Percentiles rank a stretch among this genome's conserved stretches.
Conservation (phyloP, 805 yeast species). For the Zygosaccharomyces kombuchaensis region DNA sequence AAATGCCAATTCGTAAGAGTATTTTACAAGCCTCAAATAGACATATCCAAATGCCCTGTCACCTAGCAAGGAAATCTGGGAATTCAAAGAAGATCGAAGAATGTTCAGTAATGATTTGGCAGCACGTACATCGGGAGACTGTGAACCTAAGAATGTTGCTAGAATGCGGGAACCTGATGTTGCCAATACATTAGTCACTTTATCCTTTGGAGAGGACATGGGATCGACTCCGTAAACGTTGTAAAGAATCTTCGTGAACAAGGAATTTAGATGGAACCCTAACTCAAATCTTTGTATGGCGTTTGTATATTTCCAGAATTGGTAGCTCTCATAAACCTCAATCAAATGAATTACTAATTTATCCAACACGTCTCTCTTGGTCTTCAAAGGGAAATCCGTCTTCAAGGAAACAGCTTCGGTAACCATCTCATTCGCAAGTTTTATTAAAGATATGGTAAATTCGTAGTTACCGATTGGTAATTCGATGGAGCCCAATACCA, state of each 20-base stretch:
- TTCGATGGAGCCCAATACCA: constrained; percentile 68
- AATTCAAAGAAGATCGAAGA: constrained; percentile 16
- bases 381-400: constrained; percentile 36
- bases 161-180: constrained; percentile 48
- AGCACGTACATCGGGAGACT: constrained; percentile 46
- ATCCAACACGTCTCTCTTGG: constrained; percentile 52
- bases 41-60: constrained; percentile 17
- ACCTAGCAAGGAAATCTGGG: constrained; percentile 34
- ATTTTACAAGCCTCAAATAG: constrained; percentile 40
- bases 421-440: constrained; percentile 50
- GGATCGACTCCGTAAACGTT: constrained; percentile 54
- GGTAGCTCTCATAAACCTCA: constrained; percentile 69
- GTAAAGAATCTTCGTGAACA: constrained; percentile 52
- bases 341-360: constrained; percentile 53
- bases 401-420: constrained; percentile 44
- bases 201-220: constrained; percentile 33
- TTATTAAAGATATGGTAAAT: constrained; percentile 59
- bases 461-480: constrained; percentile 61
- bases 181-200: constrained; percentile 48
- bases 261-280: constrained; percentile 49
- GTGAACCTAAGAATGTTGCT: constrained; percentile 51
- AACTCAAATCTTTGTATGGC: constrained; percentile 56
- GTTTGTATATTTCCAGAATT: constrained; percentile 60
- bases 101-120: constrained; percentile 22
- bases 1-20: constrained; percentile 53